Percentiles rank a stretch among this genome's conserved stretches.
phyloP scores from a whole-genome alignment of 2,329 filamentous ascomycete species.

The Fusarium solani-melongenae region DNA sequence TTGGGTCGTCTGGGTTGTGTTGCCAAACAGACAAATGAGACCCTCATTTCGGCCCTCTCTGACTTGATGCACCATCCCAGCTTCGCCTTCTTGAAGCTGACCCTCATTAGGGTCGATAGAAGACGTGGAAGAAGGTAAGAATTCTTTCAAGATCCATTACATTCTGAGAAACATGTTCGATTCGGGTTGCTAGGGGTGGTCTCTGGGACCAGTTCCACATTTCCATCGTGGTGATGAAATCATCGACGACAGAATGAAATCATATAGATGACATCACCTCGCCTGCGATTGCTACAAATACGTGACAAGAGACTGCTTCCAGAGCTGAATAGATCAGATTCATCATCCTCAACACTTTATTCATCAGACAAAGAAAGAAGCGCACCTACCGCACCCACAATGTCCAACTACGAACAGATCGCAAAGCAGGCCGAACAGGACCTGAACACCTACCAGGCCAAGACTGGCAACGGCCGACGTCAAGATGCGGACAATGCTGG shows the following conservation, averaged over 20 bases:
- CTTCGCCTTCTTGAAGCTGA: too few relatives aligned
- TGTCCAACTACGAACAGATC: conserved; percentile 54
- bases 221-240: conserved; percentile 37
- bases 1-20: too few relatives aligned
- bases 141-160: conserved; percentile 8
- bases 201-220: conserved; percentile 27
- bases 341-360: not conserved
- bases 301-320: not conserved
- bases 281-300: conserved; percentile 24
- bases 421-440: conserved; percentile 59
- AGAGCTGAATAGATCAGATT: not conserved
- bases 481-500: conserved; percentile 55
- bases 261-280: conserved; percentile 39
- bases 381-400: conserved; percentile 11
- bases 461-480: conserved; percentile 56
- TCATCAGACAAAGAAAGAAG: not conserved
- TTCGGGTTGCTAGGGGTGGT: not conserved
- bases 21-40: too few relatives aligned
- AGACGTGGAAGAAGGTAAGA: too few relatives aligned
- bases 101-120: too few relatives aligned
- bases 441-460: conserved; percentile 60
- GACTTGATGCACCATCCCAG: too few relatives aligned
- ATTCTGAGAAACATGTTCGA: not conserved
- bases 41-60: too few relatives aligned
- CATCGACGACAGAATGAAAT: conserved; percentile 40